Evolutionary conservation across 352 stramenopile species (phyloP), one percentile per base, ranked within the genome.

Genomic region (Globisporangium middletonii): DNA sequence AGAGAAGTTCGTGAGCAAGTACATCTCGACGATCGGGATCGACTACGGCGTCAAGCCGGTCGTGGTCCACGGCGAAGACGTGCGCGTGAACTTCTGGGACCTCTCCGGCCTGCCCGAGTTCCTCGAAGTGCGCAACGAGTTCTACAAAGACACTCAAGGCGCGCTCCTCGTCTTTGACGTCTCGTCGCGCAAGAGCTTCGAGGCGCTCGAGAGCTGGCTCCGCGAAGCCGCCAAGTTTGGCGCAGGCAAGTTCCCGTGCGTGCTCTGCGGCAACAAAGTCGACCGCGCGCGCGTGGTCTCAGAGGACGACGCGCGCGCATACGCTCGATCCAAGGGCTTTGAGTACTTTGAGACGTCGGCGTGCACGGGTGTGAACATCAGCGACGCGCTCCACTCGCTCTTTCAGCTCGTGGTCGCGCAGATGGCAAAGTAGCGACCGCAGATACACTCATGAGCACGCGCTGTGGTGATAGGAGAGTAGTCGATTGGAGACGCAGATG

Each of bases 41-140:
- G 94, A 98, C 66, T 98, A 97, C 62, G 93, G 94, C 48, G 92
- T 98, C 43, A 98, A 98, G 58, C 71, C 87, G 15, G 83, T 97
- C 42, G 63, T 75, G 18, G 72, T 97, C 13, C 67, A 77, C 30
- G 77, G 80, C 26, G 60, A 77, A 16, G 72, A 92, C 57, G 86
- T 94, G 55, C 81, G 84, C 19, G 81, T 98, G n/a, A 98, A 97
- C 74, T 98, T 98, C 61, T 98, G 92, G 91, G 92, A 98, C 52
- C 73, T 98, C 16, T 95, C 77, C 23, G 95, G 94, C 0, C 73
- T 92, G 60, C 71, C 79, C n/a, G 93, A 97, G 55, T 98, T 97
- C 66, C 83, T 96, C 60, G 93, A 98, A 54, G 93, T 98, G 28
- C 77, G 95, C 30, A 98, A 98, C 65, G 95, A 98, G 75, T 98